phyloP scores from a whole-genome alignment of 106 monocot species.

The Chionographis japonica region DNA sequence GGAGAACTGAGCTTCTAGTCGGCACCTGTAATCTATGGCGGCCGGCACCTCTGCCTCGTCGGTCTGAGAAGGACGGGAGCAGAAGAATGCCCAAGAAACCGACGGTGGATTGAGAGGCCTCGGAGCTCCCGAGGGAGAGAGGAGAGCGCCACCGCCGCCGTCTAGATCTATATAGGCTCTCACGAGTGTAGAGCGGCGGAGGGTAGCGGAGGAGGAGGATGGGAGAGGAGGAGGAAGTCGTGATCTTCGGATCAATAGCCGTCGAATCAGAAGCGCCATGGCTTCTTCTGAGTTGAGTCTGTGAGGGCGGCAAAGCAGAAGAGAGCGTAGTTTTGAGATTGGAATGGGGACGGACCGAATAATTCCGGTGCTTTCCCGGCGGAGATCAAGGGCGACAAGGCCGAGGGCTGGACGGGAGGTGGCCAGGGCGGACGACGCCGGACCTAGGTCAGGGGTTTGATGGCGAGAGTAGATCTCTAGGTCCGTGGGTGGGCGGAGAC shows the following conservation, averaged over 20 bases:
- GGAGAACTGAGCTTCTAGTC: not conserved
- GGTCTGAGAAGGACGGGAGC: conserved; percentile 10
- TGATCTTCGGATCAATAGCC: not conserved
- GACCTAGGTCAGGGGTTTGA: too few relatives aligned
- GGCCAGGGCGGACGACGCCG: too few relatives aligned
- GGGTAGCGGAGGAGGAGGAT: not conserved
- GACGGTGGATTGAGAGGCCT: not conserved
- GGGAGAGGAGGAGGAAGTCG: not conserved
- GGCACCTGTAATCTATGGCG: conserved; percentile 25
- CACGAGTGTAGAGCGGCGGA: not conserved
- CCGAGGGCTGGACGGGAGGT: too few relatives aligned
- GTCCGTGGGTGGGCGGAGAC: too few relatives aligned
- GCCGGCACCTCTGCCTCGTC: conserved; percentile 20
- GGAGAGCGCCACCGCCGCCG: conserved; percentile 2
- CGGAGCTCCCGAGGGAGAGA: not conserved
- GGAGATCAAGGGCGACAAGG: too few relatives aligned
- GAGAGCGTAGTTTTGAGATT: too few relatives aligned
- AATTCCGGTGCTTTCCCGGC: too few relatives aligned
- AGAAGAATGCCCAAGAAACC: conserved; percentile 22
- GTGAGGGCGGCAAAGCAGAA: too few relatives aligned
- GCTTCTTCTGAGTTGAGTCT: not conserved
- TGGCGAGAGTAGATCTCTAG: too few relatives aligned
- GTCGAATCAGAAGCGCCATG: conserved; percentile 26
- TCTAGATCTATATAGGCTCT: conserved; percentile 6
- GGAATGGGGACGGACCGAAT: too few relatives aligned